Evolutionary conservation across 2,329 filamentous ascomycete genomes (phyloP), one percentile per base, ranked within the genome.

Genomic region (Trichoderma harzianum): DNA sequence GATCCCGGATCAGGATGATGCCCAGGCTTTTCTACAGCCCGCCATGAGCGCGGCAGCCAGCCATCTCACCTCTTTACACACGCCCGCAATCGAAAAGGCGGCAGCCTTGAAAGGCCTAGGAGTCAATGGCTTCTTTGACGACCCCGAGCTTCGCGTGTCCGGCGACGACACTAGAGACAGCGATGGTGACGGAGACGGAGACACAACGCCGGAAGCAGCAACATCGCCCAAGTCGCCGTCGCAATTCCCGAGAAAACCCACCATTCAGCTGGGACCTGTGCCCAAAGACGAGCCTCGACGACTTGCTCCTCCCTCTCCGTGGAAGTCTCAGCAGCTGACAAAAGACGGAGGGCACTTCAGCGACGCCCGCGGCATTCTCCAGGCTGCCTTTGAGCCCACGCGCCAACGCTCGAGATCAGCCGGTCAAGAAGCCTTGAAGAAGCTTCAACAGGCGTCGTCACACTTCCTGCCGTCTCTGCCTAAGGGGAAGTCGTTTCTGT

Each of bases 11-110:
- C 82, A 86, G 71, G 87, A 90, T 75, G 87, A 87, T 74, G 88
- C 86, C 5, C 87, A 89, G 74, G 88, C 87, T 8, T 84, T 90
- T 60, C 83, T 91, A 64, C 88, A 89, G 76, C 87, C 88, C 3
- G 84, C 88, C 28, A 85, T 91, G 74, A 90, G 88, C 77, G 83
- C 84, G 7, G 82, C 83, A 26, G 89, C 88, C 10, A 87, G 86
- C 5, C 85, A 87, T 61, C 80, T 90, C 51, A 87, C 87, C 14
- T 85, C 86, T 4, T 81, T 84, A 6, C 84, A 82, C 69, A 90
- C 87, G 0, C 86, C 88, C 7, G 87, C 87, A 5, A 83, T 84
- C 32, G 89, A 90, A 77, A 90, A 88, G 78, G 86, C 84, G 18
- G 86, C 86, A 7, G 88, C 86, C 0, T 82, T 90, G 82, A 84